A percentile compares a stretch with the other conserved stretches of the same genome.
These are phyloP conservation scores for Leccinum ochraceum DNA, from an alignment of 768 basidiomycete genomes.

Conservation along the genomic window DNA sequence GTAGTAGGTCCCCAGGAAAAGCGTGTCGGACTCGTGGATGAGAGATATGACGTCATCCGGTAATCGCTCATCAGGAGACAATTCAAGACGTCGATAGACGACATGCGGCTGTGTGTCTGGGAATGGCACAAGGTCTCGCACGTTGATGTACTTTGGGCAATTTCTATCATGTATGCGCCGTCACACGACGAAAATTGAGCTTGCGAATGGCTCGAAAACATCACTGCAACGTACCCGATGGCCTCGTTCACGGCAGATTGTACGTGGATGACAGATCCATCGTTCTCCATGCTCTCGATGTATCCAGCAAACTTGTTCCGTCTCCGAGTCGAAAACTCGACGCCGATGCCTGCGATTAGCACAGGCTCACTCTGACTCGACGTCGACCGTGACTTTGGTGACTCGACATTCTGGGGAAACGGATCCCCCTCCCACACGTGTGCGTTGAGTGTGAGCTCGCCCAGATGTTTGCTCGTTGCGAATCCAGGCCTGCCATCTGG, in stretches of 20 bases:
- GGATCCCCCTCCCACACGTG: constrained; percentile 60
- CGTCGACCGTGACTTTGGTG: background rate
- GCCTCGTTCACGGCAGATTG: constrained; percentile 49
- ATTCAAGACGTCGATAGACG: constrained; percentile 32
- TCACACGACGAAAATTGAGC: background rate
- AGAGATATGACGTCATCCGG: constrained; percentile 51
- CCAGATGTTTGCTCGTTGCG: constrained; percentile 36
- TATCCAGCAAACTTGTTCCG: constrained; percentile 66
- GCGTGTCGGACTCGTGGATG: constrained; percentile 52
- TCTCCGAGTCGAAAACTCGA: constrained; percentile 58
- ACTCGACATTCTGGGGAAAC: constrained; percentile 38
- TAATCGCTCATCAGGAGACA: constrained; percentile 42
- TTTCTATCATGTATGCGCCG: constrained; percentile 40
- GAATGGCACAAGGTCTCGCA: constrained; percentile 51
- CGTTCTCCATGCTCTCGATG: constrained; percentile 37
- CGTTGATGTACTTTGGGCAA: constrained; percentile 70
- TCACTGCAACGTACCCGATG: constrained; percentile 46
- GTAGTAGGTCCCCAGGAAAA: constrained; percentile 60
- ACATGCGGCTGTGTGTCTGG: constrained; percentile 42
- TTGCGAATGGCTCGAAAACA: constrained; percentile 7
- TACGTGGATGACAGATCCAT: constrained; percentile 38
- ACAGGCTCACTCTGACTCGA: constrained; percentile 12
- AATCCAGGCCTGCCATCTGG: constrained; percentile 49
- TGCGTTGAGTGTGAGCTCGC: constrained; percentile 39
- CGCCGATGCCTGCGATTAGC: constrained; percentile 60